A percentile compares a stretch with the other conserved stretches of the same genome.
These are phyloP conservation scores for Trichoderma guizhouense DNA, from an alignment of 2,329 filamentous ascomycete genomes.

Conservation along the genomic window DNA sequence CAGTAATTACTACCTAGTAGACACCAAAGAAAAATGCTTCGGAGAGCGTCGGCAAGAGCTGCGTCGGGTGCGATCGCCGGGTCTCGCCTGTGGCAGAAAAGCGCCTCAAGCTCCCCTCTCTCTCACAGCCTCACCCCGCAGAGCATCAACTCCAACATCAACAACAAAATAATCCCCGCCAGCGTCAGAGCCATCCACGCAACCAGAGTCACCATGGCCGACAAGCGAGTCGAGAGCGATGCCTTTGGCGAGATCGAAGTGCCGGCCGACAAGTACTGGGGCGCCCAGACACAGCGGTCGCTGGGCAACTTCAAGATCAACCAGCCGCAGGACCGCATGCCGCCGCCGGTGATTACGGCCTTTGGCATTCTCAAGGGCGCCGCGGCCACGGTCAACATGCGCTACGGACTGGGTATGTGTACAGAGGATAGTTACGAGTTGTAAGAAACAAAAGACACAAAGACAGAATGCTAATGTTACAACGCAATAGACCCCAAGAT, in stretches of 20 bases:
- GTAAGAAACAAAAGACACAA: not conserved
- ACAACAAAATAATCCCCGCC: not conserved
- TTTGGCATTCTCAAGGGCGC: conserved; percentile 98
- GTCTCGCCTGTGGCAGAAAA: conserved; percentile 2
- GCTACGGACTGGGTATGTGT: conserved; percentile 74
- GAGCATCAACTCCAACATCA: not conserved
- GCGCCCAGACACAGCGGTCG: conserved; percentile 93
- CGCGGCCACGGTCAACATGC: conserved; percentile 92
- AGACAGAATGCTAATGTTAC: not conserved
- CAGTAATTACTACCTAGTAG: not conserved
- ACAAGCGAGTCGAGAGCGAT: conserved; percentile 83
- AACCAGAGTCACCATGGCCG: conserved; percentile 29
- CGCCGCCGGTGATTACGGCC: conserved; percentile 82
- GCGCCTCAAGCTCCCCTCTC: not conserved
- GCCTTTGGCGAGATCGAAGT: conserved; percentile 98
- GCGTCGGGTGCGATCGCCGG: conserved; percentile 9
- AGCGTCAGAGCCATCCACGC: conserved; percentile 20
- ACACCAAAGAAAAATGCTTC: conserved; percentile 9
- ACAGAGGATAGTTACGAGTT: not conserved
- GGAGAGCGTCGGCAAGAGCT: conserved; percentile 13
- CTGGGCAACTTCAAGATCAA: conserved; percentile 99
- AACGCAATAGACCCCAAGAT: conserved; percentile 58
- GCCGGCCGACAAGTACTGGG: conserved; percentile 92
- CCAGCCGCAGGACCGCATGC: conserved; percentile 98
- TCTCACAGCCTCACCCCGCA: conserved; percentile 6